Evolutionary conservation across 2,329 filamentous ascomycete genomes (phyloP).

Genomic region (Mycosphaerelloides madeirae): DNA sequence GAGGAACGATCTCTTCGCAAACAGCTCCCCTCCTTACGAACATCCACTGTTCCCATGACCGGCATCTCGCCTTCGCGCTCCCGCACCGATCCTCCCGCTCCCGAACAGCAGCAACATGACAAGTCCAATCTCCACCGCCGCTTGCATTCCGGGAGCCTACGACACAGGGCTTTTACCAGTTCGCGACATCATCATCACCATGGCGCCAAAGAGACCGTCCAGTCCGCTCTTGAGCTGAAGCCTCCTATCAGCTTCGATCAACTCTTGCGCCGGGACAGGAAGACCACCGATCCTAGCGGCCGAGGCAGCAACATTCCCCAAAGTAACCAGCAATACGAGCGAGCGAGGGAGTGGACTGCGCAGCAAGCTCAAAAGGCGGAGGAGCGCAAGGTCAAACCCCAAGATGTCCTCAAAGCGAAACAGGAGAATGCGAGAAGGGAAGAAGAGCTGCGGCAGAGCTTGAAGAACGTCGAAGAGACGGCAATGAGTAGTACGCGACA

Average conservation of each 20-base stretch:
- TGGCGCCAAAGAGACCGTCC: constrained; percentile 38
- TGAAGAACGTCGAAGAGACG: constrained; percentile 47
- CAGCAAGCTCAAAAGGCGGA: constrained; percentile 16
- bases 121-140: constrained; percentile 17
- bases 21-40: constrained; percentile 17
- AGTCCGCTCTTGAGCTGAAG: constrained; percentile 42
- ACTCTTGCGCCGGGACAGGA: constrained; percentile 35
- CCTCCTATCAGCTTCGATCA: constrained; percentile 43
- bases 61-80: constrained; percentile 15
- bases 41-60: constrained; percentile 6
- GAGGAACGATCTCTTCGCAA: constrained; percentile 3
- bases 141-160: constrained; percentile 19
- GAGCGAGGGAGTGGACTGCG: constrained; percentile 14
- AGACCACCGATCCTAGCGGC: constrained; percentile 22
- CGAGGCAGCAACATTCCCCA: constrained; percentile 17
- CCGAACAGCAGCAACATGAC: constrained; percentile 14
- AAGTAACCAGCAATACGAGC: constrained; percentile 6
- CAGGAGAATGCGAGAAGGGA: constrained; percentile 37
- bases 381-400: constrained; percentile 30
- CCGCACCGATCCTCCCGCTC: constrained; percentile 16
- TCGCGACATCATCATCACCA: constrained; percentile 21
- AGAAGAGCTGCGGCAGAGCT: constrained; percentile 36
- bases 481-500: constrained; percentile 59
- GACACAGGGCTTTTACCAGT: constrained; percentile 18
- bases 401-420: constrained; percentile 38